Evolutionary conservation across 2,329 filamentous ascomycete species (phyloP).

Genomic region (Pestalotiopsis sp.): DNA sequence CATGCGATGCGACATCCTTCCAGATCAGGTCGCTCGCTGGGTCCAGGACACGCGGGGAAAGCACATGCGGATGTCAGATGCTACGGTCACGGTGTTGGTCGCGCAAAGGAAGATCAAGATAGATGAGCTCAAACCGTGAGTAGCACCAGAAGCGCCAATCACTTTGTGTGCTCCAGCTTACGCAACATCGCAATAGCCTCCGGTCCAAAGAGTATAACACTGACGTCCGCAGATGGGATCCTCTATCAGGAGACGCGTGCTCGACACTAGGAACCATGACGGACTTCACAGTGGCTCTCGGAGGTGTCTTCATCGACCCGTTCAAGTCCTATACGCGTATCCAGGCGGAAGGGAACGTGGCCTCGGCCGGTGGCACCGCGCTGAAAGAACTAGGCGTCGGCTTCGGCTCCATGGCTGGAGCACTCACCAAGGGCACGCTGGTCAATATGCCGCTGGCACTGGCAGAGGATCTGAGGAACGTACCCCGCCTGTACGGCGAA

Average conservation of each 20-base stretch:
- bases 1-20: slow-evolving; percentile 32
- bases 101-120: slow-evolving; percentile 4
- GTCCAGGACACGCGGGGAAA: background rate
- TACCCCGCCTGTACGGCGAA: slow-evolving; percentile 39
- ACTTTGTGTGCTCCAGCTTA: background rate
- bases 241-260: slow-evolving; percentile 14
- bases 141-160: background rate
- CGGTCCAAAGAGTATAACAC: background rate
- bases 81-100: background rate
- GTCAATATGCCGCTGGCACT: slow-evolving; percentile 39
- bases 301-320: slow-evolving; percentile 17
- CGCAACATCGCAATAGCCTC: background rate
- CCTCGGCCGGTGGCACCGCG: slow-evolving; percentile 14
- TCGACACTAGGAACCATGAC: slow-evolving; percentile 14
- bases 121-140: slow-evolving; percentile 2
- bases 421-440: slow-evolving; percentile 31
- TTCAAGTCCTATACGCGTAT: slow-evolving; percentile 18
- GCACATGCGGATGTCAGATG: background rate
- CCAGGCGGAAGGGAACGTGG: background rate
- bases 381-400: slow-evolving; percentile 14
- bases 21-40: slow-evolving; percentile 3
- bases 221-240: slow-evolving; percentile 10
- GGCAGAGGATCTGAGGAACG: slow-evolving; percentile 35
- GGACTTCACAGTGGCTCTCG: slow-evolving; percentile 16
- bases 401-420: slow-evolving; percentile 27